phyloP scores from a whole-genome alignment of 2,329 filamentous ascomycete genomes.

The Arachnomyces sp. region DNA sequence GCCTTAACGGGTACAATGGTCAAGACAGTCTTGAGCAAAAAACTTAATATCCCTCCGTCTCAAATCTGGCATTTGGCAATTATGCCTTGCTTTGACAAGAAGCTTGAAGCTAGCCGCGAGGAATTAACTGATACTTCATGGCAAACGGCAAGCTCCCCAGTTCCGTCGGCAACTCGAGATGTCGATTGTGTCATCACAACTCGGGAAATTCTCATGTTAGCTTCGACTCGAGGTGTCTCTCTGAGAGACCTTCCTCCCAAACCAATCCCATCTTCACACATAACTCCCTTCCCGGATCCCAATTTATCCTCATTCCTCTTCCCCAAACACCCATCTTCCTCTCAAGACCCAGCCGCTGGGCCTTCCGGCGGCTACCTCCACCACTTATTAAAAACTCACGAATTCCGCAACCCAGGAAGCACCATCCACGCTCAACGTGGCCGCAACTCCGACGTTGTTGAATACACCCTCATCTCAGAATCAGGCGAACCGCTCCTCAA shows the following conservation, averaged over 20 bases:
- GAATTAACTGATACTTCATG: constrained; percentile 80
- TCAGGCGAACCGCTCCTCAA: constrained; percentile 58
- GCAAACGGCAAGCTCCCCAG: constrained; percentile 29
- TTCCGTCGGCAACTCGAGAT: constrained; percentile 63
- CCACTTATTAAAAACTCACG: constrained; percentile 71
- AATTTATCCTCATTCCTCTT: constrained; percentile 68
- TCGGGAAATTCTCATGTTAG: constrained; percentile 85
- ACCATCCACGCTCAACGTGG: constrained; percentile 65
- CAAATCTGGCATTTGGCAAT: constrained; percentile 90
- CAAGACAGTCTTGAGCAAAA: constrained; percentile 73
- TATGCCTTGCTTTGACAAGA: constrained; percentile 99
- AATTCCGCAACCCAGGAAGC: constrained; percentile 63
- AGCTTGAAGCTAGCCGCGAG: constrained; percentile 87
- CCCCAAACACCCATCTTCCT: constrained; percentile 37
- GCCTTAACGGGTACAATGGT: constrained; percentile 82
- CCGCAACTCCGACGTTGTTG: constrained; percentile 83
- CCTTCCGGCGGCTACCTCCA: constrained; percentile 84
- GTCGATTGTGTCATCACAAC: constrained; percentile 98
- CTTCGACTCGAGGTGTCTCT: constrained; percentile 68
- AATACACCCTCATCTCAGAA: constrained; percentile 62
- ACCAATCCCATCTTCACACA: constrained; percentile 41
- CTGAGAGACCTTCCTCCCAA: constrained; percentile 64
- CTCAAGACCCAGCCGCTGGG: constrained; percentile 53
- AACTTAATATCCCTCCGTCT: constrained; percentile 63
- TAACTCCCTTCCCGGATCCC: constrained; percentile 63